These are phyloP conservation scores for Davidsoniella eucalypti DNA, from an alignment of 2,329 filamentous ascomycete genomes.

Conservation along the genomic window DNA sequence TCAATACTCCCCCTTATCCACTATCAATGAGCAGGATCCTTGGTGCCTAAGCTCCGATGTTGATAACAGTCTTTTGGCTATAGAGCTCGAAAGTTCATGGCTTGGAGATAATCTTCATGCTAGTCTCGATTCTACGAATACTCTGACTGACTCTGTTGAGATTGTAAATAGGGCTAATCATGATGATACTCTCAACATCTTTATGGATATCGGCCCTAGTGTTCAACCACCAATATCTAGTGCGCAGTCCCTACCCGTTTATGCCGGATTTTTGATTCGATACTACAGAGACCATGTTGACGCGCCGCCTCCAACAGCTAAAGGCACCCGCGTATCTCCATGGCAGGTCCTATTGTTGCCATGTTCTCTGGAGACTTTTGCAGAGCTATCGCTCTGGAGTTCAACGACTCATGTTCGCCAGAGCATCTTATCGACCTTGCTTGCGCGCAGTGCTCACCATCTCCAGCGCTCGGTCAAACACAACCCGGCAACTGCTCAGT, in stretches of 20 bases:
- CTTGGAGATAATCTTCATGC: too few relatives aligned
- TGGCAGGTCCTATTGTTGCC: constrained; percentile 29
- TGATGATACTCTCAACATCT: too few relatives aligned
- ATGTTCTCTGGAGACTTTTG: constrained; percentile 25
- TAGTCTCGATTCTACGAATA: too few relatives aligned
- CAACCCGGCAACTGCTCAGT: neutral
- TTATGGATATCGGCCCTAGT: too few relatives aligned
- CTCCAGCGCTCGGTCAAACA: constrained; percentile 16
- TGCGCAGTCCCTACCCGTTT: constrained; percentile 1
- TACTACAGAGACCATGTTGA: constrained; percentile 19
- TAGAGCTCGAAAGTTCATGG: too few relatives aligned
- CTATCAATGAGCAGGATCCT: too few relatives aligned
- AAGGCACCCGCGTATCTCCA: constrained; percentile 23
- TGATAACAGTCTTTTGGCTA: too few relatives aligned
- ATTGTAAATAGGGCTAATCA: too few relatives aligned
- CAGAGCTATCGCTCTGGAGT: constrained; percentile 26
- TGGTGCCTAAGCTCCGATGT: too few relatives aligned
- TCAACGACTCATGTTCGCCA: constrained; percentile 22
- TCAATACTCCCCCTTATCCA: too few relatives aligned
- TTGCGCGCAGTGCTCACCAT: constrained; percentile 28
- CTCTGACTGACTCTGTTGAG: too few relatives aligned
- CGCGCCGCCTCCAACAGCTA: constrained; percentile 18
- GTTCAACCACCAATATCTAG: too few relatives aligned
- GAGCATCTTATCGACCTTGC: constrained; percentile 23
- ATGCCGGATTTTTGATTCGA: constrained; percentile 18